phyloP scores from a whole-genome alignment of 225 moss, liverwort and hornwort genomes.

The Lunularia cruciata region DNA sequence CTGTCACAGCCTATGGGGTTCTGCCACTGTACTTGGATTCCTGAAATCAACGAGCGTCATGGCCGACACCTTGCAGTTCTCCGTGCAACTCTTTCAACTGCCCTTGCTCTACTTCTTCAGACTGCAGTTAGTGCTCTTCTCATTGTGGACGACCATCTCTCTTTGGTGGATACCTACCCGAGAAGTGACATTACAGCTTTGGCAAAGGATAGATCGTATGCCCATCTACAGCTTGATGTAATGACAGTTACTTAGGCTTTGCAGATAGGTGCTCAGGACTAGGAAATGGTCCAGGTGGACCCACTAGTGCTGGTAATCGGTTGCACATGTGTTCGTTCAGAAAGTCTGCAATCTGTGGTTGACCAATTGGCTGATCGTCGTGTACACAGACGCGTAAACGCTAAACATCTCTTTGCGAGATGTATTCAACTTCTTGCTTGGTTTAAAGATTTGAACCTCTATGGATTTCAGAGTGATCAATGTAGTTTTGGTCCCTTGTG shows the following conservation, averaged over 20 bases:
- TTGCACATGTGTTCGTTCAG: slow-evolving; percentile 82
- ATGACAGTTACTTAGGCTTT: slow-evolving; percentile 90
- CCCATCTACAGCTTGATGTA: slow-evolving; percentile 89
- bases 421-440: slow-evolving; percentile 89
- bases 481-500: slow-evolving; percentile 42
- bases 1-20: slow-evolving; percentile 83
- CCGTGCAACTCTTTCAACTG: slow-evolving; percentile 68
- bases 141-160: slow-evolving; percentile 87
- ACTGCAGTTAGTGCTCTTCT: slow-evolving; percentile 92
- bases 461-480: slow-evolving; percentile 32
- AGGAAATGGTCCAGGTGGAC: slow-evolving; percentile 59
- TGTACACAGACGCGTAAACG: slow-evolving; percentile 90
- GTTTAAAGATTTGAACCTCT: slow-evolving; percentile 18
- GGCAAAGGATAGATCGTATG: slow-evolving; percentile 91
- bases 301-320: slow-evolving; percentile 53
- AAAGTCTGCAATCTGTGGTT: slow-evolving; percentile 73
- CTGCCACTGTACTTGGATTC: slow-evolving; percentile 87
- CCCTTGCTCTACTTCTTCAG: slow-evolving; percentile 76
- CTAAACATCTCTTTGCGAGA: slow-evolving; percentile 90
- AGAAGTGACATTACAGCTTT: slow-evolving; percentile 98
- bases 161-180: slow-evolving; percentile 86
- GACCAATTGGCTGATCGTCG: slow-evolving; percentile 88
- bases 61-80: slow-evolving; percentile 68
- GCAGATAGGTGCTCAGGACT: slow-evolving; percentile 89
- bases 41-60: slow-evolving; percentile 56